A percentile compares a stretch with the other conserved stretches of the same genome.
phyloP scores from a whole-genome alignment of 371 early-diverging fungal genomes.

The Syncephalastrum monosporum region DNA sequence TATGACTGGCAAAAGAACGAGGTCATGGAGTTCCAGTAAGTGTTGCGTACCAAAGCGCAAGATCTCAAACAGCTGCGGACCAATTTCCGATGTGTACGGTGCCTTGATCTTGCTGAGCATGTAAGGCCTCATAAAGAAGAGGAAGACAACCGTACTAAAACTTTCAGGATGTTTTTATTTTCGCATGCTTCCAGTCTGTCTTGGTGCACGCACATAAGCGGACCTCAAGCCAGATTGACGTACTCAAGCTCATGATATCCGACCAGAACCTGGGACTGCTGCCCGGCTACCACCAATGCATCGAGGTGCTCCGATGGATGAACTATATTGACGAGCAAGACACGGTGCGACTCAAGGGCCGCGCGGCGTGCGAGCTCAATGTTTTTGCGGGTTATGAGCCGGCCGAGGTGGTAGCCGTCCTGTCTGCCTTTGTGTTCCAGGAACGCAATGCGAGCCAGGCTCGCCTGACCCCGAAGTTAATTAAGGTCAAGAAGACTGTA shows the following conservation, averaged over 20 bases:
- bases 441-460: constrained; percentile 75
- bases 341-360: constrained; percentile 96
- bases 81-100: constrained; percentile 77
- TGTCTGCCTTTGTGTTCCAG: constrained; percentile 97
- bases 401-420: constrained; percentile 92
- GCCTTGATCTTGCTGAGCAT: constrained; percentile 80
- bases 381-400: constrained; percentile 87
- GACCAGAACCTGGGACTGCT: constrained; percentile 90
- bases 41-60: constrained; percentile 50
- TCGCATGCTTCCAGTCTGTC: constrained; percentile 64
- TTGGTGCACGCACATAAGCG: constrained; percentile 66
- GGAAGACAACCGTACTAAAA: too few relatives aligned
- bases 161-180: too few relatives aligned
- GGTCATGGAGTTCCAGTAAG: constrained; percentile 83
- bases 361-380: constrained; percentile 99
- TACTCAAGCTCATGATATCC: constrained; percentile 75
- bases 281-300: constrained; percentile 89
- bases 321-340: constrained; percentile 81
- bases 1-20: constrained; percentile 77
- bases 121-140: too few relatives aligned
- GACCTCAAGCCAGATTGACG: constrained; percentile 68
- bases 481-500: constrained; percentile 59
- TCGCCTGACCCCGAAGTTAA: constrained; percentile 61
- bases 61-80: constrained; percentile 37
- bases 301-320: constrained; percentile 77